phyloP scores from a whole-genome alignment of 495 filamentous ascomycete genomes.

The Pseudoneurospora amorphoporcata region DNA sequence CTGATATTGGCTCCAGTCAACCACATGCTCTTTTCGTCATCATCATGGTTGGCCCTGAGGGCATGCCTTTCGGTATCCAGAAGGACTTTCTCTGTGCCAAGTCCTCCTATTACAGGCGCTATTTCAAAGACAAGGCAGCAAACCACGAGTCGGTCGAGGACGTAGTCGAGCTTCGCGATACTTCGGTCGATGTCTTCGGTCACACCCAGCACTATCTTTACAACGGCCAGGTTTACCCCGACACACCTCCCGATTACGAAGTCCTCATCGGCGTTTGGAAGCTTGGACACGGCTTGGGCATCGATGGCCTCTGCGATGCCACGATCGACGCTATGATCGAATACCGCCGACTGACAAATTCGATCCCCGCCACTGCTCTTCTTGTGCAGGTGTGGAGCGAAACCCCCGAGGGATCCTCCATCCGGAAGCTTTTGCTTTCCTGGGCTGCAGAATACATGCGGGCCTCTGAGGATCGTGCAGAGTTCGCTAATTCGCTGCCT shows the following conservation, averaged over 20 bases:
- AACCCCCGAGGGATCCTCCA: conserved; percentile 42
- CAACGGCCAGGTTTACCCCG: conserved; percentile 34
- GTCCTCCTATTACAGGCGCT: conserved; percentile 33
- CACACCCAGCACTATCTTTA: conserved; percentile 43
- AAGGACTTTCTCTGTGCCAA: conserved; percentile 43
- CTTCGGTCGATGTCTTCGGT: conserved; percentile 36
- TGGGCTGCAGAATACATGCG: conserved; percentile 49
- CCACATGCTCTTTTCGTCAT: conserved; percentile 45
- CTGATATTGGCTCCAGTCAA: conserved; percentile 19
- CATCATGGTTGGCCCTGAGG: conserved; percentile 38
- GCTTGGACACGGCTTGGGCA: conserved; percentile 37
- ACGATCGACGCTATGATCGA: conserved; percentile 44
- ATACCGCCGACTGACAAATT: conserved; percentile 33
- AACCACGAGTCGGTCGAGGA: conserved; percentile 28
- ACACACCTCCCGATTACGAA: conserved; percentile 36
- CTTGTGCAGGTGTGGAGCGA: conserved; percentile 46
- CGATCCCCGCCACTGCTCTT: conserved; percentile 41
- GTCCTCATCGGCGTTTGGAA: conserved; percentile 43
- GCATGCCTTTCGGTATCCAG: conserved; percentile 42
- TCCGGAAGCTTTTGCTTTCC: conserved; percentile 40
- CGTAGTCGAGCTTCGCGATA: conserved; percentile 36
- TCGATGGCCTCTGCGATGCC: conserved; percentile 41
- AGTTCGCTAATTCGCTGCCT: conserved; percentile 43
- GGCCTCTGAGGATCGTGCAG: conserved; percentile 36
- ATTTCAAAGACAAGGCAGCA: conserved; percentile 27